phyloP scores from a whole-genome alignment of 1,284 basidiomycete genomes.

The Takashimella koratensis region DNA sequence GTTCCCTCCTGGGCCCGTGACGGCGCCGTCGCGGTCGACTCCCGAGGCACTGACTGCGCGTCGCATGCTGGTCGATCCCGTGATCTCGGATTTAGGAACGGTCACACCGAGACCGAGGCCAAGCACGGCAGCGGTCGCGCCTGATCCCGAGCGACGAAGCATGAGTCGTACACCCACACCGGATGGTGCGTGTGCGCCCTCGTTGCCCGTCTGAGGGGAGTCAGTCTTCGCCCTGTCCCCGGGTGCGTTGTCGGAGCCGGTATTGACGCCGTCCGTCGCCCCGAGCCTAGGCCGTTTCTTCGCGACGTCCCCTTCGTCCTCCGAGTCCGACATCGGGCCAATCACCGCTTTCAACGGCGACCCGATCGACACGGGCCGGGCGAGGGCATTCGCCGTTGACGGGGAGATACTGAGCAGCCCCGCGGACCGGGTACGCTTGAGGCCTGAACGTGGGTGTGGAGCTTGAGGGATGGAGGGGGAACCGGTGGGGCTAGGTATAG shows the following conservation, averaged over 20 bases:
- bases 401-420: conserved; percentile 16
- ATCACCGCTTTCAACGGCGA: conserved; percentile 30
- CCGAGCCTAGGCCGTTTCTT: conserved; percentile 2
- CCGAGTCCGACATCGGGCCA: conserved; percentile 5
- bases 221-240: background rate
- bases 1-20: background rate
- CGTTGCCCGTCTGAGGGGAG: background rate
- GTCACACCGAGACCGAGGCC: conserved; percentile 6
- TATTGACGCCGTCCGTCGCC: background rate
- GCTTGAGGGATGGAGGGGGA: background rate
- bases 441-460: too few relatives aligned
- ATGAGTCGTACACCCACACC: conserved; percentile 11
- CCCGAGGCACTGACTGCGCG: conserved; percentile 13
- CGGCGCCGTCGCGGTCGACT: too few relatives aligned
- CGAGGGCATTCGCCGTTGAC: conserved; percentile 4
- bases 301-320: conserved; percentile 7
- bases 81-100: conserved; percentile 1
- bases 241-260: conserved; percentile 2
- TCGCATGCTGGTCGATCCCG: conserved; percentile 9
- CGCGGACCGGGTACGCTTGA: conserved; percentile 31
- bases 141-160: background rate
- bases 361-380: conserved; percentile 10
- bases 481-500: conserved; percentile 1
- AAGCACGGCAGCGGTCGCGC: conserved; percentile 7
- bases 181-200: conserved; percentile 7